Base-by-base conservation (phyloP, 2,329 filamentous ascomycete genomes). In the Monosporascus sp. region DNA sequence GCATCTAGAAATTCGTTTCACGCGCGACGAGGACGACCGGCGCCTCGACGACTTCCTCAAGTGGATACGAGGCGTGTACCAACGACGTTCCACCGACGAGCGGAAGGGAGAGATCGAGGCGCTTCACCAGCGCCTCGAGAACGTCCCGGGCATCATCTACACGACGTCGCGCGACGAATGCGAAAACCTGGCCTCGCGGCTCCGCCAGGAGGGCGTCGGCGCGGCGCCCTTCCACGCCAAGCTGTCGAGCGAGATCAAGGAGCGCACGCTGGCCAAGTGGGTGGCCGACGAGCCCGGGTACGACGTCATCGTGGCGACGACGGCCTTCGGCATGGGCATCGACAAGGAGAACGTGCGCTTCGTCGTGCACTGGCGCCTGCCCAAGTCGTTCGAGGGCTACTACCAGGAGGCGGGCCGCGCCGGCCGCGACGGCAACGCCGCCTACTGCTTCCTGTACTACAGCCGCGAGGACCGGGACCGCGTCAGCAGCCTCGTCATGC, bases 321-420 rank as follows among this genome's bases (percentile, higher is more conserved):
- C 90, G 1, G 93, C 93, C 0, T 97, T 97, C 64, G 93, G 93
- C 2, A 97, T 97, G 93, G 93, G 93, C 25, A 97, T 97, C 59
- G 92, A 97, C 70, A 97, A 97, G 70, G 85, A 94, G 50, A 88
- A 96, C 62, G 93, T 97, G 11, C 88, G 93, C 3, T 97, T 97
- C 63, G 92, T 97, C 1, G 85, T 94, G 2, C 93, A 97, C 71
- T 97, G 93, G 91, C 88, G 90, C 54, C 80, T 96, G 9, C 90
- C 93, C 9, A 95, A 96, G 66, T 94, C 88, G 3, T 96, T 97
- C 67, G 93, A 97, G 69, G 90, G 92, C 1, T 97, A 94, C 67
- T 96, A 97, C 64, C 93, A 97, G 72, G 93, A 97, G 77, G 92
- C 90, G 2, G 93, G 93, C 0, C 87, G 93, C 39, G 93, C 92